Evolutionary conservation across 148 eudicot genomes (phyloP).

Genomic region (Selenicereus undatus): DNA sequence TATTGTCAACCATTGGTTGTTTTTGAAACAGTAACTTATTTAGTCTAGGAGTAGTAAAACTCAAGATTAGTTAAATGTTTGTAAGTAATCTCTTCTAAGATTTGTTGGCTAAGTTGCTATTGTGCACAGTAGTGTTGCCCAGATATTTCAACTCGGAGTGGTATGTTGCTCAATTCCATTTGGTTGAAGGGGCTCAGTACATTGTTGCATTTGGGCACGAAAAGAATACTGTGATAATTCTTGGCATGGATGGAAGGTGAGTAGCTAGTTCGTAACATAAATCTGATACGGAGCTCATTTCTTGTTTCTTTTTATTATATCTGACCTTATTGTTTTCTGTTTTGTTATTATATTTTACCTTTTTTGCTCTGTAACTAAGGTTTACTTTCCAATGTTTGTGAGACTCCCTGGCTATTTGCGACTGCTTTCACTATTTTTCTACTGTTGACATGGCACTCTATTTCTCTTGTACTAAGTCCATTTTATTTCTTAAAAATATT

Average conservation of each 20-base stretch:
- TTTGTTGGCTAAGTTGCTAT: constrained; percentile 17
- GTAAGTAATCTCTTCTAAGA: not conserved
- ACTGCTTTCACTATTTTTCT: not conserved
- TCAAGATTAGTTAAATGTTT: not conserved
- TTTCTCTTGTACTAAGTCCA: not conserved
- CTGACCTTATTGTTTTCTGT: too few relatives aligned
- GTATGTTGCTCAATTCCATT: constrained; percentile 83
- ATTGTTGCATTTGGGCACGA: constrained; percentile 86
- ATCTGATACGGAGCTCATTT: too few relatives aligned
- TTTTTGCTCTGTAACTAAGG: too few relatives aligned
- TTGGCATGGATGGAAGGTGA: constrained; percentile 89
- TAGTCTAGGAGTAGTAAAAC: not conserved
- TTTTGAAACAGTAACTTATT: not conserved
- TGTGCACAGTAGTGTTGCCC: constrained; percentile 68
- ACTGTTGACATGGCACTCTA: not conserved
- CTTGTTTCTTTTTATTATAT: too few relatives aligned
- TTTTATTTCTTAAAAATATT: too few relatives aligned
- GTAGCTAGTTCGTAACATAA: constrained; percentile 10
- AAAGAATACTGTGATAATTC: constrained; percentile 71
- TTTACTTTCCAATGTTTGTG: too few relatives aligned
- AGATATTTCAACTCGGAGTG: constrained; percentile 90
- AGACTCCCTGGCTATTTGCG: not conserved
- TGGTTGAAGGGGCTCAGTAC: constrained; percentile 73
- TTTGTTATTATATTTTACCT: too few relatives aligned
- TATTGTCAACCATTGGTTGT: too few relatives aligned